These are phyloP conservation scores for Ophiocordyceps camponoti-rufipedis DNA, from an alignment of 2,329 filamentous ascomycete genomes.

Conservation along the genomic window DNA sequence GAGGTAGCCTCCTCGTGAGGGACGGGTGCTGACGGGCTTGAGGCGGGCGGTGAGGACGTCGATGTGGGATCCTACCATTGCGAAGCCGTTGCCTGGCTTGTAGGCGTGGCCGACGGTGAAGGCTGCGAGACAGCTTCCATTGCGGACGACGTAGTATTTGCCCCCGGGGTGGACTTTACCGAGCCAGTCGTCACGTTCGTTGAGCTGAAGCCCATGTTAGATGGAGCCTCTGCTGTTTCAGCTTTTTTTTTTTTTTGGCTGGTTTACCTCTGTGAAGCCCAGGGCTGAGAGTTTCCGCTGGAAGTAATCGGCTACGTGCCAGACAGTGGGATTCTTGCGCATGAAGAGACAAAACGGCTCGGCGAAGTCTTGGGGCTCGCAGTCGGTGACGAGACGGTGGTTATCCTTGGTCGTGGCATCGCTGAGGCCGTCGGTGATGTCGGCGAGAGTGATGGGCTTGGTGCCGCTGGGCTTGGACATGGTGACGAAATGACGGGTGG, in stretches of 20 bases:
- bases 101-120: conserved; percentile 72
- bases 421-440: not conserved
- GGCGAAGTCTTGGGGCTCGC: conserved; percentile 45
- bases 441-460: not conserved
- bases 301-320: conserved; percentile 73
- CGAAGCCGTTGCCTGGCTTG: conserved; percentile 67
- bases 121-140: conserved; percentile 69
- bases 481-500: too few relatives aligned
- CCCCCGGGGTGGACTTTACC: conserved; percentile 56
- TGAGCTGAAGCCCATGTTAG: too few relatives aligned
- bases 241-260: too few relatives aligned
- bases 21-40: conserved; percentile 77
- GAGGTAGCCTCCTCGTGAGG: conserved; percentile 68
- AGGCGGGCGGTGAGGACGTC: conserved; percentile 80
- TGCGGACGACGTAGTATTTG: conserved; percentile 78
- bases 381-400: not conserved
- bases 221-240: too few relatives aligned
- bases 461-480: too few relatives aligned
- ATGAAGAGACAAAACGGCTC: conserved; percentile 79
- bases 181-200: conserved; percentile 62
- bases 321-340: conserved; percentile 79
- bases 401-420: not conserved
- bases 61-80: conserved; percentile 80
- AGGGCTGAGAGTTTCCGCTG: conserved; percentile 49
- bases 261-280: conserved; percentile 60